Evolutionary conservation across 805 yeast species (phyloP).

Genomic region (Priceomyces castillae): DNA sequence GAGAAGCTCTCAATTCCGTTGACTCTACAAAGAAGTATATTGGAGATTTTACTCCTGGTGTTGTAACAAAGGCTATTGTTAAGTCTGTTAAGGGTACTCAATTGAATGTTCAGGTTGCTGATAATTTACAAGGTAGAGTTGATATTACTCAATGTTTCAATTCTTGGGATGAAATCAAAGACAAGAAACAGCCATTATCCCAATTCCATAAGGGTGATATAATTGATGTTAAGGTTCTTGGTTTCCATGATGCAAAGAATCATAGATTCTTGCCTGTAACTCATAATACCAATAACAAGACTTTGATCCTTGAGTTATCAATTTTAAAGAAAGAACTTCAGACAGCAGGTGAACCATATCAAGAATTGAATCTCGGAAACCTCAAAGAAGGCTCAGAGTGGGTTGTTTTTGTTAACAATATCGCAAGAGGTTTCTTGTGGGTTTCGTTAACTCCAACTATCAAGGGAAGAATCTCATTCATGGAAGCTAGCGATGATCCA

Average conservation of each 20-base stretch:
- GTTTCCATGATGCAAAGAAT: slow-evolving; percentile 68
- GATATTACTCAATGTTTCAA: slow-evolving; percentile 72
- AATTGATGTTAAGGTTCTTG: slow-evolving; percentile 66
- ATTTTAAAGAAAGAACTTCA: slow-evolving; percentile 44
- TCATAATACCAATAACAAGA: slow-evolving; percentile 50
- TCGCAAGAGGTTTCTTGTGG: slow-evolving; percentile 60
- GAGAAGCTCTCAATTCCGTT: slow-evolving; percentile 52
- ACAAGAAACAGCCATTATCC: slow-evolving; percentile 56
- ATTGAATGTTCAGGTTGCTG: slow-evolving; percentile 72
- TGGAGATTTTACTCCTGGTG: slow-evolving; percentile 60
- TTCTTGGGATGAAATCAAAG: slow-evolving; percentile 49
- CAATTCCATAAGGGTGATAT: slow-evolving; percentile 57
- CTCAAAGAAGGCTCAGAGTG: slow-evolving; percentile 49
- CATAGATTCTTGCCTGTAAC: slow-evolving; percentile 67
- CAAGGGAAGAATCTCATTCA: slow-evolving; percentile 61
- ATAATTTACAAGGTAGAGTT: slow-evolving; percentile 73
- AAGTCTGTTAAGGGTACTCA: slow-evolving; percentile 68
- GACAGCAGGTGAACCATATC: slow-evolving; percentile 20
- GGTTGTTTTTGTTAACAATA: slow-evolving; percentile 64
- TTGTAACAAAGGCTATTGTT: slow-evolving; percentile 55
- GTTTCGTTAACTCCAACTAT: slow-evolving; percentile 66
- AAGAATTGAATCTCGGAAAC: slow-evolving; percentile 37
- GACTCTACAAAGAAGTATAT: slow-evolving; percentile 49
- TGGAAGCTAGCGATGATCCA: slow-evolving; percentile 61
- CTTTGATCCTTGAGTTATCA: slow-evolving; percentile 63